Evolutionary conservation across 257 asterid species (phyloP), one percentile per base, ranked within the genome.

Genomic region (Asclepias syriaca): DNA sequence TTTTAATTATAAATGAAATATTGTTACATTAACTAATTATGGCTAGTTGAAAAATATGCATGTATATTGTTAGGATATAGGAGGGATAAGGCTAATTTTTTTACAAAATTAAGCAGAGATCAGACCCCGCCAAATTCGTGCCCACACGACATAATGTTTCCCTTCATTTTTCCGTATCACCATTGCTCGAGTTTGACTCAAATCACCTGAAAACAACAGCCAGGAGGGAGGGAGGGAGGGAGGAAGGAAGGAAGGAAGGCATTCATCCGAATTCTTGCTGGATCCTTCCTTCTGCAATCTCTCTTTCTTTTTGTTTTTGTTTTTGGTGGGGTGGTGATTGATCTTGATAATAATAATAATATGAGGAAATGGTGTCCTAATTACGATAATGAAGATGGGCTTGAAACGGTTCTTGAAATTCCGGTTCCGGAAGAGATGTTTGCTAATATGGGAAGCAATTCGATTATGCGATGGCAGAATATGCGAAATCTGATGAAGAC

Each of bases 401-500:
- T 88, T 55, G 97, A 92, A 53, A 92, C 96, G 74, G 97, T 91
- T 39, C 78, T 91, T 74, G 98, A 93, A 86, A 96, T 93, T 24
- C 96, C 96, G 0, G 79, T 93, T 4, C 97, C 97, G 18, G 96
- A 93, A 75, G 96, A 89, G 49, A 89, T 88, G 97, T 91, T 84
- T 70, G 80, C 75, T 68, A 83, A 85, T 51, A 91, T 87, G 88
- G 97, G 96, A 55, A 77, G 77, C 82, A 86, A 72, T 70, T 84
- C 94, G 75, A 88, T 82, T 67, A 51, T 72, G 39, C 81, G 93
- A n/a, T 94, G 99, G 99, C 87, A 75, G 48, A 94, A 85, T 66
- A 87, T 94, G 95, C 80, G 96, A 13, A 80, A 78, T 71, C 74
- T 86, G 74, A 83, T 93, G 90, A 86, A 80, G 2, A 85, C 88